Conservation (phyloP, 1,139 yeast species). For the Kodamaea plutei region DNA sequence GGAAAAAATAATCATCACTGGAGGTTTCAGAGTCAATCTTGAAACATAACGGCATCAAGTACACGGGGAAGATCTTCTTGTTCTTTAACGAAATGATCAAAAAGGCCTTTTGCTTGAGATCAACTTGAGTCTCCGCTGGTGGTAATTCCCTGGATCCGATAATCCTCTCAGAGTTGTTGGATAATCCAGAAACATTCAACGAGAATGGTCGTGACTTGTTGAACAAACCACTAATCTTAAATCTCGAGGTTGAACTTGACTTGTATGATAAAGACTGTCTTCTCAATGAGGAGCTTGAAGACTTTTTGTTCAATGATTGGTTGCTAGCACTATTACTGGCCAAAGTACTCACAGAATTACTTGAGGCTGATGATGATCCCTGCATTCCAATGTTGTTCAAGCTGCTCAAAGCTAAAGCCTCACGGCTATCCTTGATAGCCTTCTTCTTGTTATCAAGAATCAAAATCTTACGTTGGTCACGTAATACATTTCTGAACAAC, state of each 20-base stretch:
- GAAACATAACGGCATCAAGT: constrained; percentile 52
- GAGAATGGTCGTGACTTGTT: constrained; percentile 38
- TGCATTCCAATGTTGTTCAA: background rate
- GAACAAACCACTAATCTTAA: constrained; percentile 43
- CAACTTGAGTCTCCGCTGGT: constrained; percentile 36
- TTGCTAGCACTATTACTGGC: constrained; percentile 1
- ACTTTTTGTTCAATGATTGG: constrained; percentile 24
- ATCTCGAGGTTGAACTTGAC: constrained; percentile 32
- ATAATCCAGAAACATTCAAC: constrained; percentile 21
- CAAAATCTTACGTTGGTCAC: constrained; percentile 35
- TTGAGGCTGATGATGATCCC: constrained; percentile 2
- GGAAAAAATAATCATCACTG: constrained; percentile 60
- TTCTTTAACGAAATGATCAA: constrained; percentile 52
- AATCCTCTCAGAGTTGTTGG: constrained; percentile 42
- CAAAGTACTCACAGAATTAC: constrained; percentile 1
- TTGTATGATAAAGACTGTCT: constrained; percentile 44
- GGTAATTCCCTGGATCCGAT: constrained; percentile 60
- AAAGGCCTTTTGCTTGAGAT: constrained; percentile 53
- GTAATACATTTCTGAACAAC: constrained; percentile 30
- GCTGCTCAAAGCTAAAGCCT: constrained; percentile 7
- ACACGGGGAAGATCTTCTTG: constrained; percentile 51
- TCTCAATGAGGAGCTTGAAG: constrained; percentile 31
- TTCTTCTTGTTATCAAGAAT: constrained; percentile 34
- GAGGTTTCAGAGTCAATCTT: constrained; percentile 54
- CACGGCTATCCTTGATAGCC: constrained; percentile 18